These are phyloP conservation scores for Butyriboletus loyo DNA, from an alignment of 768 basidiomycete genomes.

Conservation along the genomic window DNA sequence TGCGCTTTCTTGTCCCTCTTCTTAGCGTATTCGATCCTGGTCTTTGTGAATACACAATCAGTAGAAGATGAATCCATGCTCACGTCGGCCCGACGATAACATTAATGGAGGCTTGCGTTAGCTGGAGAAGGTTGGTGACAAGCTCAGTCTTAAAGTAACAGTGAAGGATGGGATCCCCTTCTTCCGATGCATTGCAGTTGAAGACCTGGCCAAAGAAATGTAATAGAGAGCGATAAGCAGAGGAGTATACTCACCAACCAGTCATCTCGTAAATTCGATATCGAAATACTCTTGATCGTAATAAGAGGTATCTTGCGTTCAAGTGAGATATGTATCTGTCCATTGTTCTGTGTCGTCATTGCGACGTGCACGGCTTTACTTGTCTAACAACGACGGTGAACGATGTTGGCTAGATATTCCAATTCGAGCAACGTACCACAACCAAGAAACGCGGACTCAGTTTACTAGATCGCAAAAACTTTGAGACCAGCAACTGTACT, in stretches of 20 bases:
- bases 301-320: slow-evolving; percentile 90
- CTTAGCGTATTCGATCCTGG: slow-evolving; percentile 84
- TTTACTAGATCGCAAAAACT: slow-evolving; percentile 83
- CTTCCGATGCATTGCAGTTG: slow-evolving; percentile 77
- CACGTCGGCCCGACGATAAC: slow-evolving; percentile 77
- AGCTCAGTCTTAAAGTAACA: slow-evolving; percentile 97
- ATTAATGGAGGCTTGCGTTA: slow-evolving; percentile 74
- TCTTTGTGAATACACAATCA: slow-evolving; percentile 12
- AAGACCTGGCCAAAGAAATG: slow-evolving; percentile 52
- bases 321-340: slow-evolving; percentile 50
- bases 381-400: slow-evolving; percentile 19
- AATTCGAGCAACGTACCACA: slow-evolving; percentile 54
- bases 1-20: slow-evolving; percentile 94
- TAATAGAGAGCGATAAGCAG: background rate
- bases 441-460: slow-evolving; percentile 87
- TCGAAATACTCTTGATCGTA: slow-evolving; percentile 79
- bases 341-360: slow-evolving; percentile 59
- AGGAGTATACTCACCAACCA: slow-evolving; percentile 68
- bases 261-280: slow-evolving; percentile 91
- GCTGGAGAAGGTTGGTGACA: slow-evolving; percentile 71
- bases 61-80: slow-evolving; percentile 29
- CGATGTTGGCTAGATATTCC: background rate
- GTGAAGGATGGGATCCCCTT: slow-evolving; percentile 90
- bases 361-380: slow-evolving; percentile 80
- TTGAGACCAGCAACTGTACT: slow-evolving; percentile 81